Percentiles rank a stretch among this genome's conserved stretches.
These are phyloP conservation scores for Phytophthora litchii DNA, from an alignment of 352 stramenopile genomes.

Conservation along the genomic window DNA sequence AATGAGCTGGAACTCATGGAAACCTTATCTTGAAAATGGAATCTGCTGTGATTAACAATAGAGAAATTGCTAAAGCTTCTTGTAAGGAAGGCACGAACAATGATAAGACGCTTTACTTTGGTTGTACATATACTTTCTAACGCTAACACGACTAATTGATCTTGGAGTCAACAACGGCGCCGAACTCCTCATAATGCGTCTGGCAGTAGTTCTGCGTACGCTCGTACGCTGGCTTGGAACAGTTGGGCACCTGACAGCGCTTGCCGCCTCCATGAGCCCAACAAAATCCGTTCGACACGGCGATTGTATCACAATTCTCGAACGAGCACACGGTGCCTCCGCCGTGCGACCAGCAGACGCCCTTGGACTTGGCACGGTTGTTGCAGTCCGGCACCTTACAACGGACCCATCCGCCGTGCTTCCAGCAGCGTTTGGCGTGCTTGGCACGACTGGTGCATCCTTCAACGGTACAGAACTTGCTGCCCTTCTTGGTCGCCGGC, in stretches of 20 bases:
- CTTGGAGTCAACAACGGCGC: conserved; percentile 7
- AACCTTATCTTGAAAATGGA: too few species aligned
- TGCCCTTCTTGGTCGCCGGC: conserved; percentile 43
- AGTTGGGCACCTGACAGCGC: conserved; percentile 49
- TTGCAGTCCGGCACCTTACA: conserved; percentile 66
- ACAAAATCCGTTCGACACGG: conserved; percentile 58
- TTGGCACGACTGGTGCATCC: conserved; percentile 55
- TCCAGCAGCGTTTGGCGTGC: conserved; percentile 63
- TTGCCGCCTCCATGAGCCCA: conserved; percentile 52
- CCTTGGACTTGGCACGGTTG: conserved; percentile 72
- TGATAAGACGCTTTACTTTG: not conserved
- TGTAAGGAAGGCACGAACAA: not conserved
- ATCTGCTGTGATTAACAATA: too few species aligned
- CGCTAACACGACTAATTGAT: conserved; percentile 21
- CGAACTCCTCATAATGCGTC: conserved; percentile 46
- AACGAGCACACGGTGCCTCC: conserved; percentile 59
- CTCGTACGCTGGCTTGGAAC: conserved; percentile 62
- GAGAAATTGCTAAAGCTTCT: too few species aligned
- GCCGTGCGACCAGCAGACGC: conserved; percentile 69
- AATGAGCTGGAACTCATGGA: too few species aligned
- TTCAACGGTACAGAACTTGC: conserved; percentile 62
- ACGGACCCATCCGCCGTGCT: conserved; percentile 59
- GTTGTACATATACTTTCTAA: conserved; percentile 33
- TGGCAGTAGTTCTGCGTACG: conserved; percentile 65
- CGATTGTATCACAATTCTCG: conserved; percentile 55